Evolutionary conservation across 202 grass and related monocot genomes (phyloP), one percentile per base, ranked within the genome.

Genomic region (Carex sylvatica): DNA sequence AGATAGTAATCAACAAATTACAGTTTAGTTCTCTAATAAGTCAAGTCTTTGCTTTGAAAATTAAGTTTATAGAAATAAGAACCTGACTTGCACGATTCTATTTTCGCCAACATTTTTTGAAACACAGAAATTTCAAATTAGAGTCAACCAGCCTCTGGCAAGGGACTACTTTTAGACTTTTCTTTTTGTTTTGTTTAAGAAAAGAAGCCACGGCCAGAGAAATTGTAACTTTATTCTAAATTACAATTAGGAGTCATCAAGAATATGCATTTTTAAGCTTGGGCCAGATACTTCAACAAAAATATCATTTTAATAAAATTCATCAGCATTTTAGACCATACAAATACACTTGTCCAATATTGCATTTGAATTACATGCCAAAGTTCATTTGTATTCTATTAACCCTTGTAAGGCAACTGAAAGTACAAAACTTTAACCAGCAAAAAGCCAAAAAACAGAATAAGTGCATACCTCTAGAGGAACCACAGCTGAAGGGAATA

Each of bases 391-490:
- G 42, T 35, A 42, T 67, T 33, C 64, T 35, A 36, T 18, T 65
- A 72, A 49, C 23, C 42, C 47, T 24, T 16, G 5, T 28, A 53
- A 5, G 11, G 22, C 44, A 53, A 14, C 5, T 53, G 6, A 20
- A 74, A 51, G 1, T 54, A 49, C 46, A 52, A 28, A 51, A 23
- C 4, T 20, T 20, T 18, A 53, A 22, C 3, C 18, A 74, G 28
- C 10, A 54, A 20, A 30, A 59, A 59, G 10, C 11, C 46, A 49
- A 49, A 49, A 49, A n/a, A 36, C n/a, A 15, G 18, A 4, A 33
- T 28, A 30, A 83, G 42, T 7, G 15, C 23, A 83, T 64, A 93
- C 90, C 82, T 80, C 59, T 19, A 55, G 79, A 85, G 74, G 84
- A 73, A 75, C 7, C 26, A 5, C 14, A 66, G 35, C 79, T 82